Base-by-base conservation (phyloP, 2,329 filamentous ascomycete species). In the Escovopsis sp. region DNA sequence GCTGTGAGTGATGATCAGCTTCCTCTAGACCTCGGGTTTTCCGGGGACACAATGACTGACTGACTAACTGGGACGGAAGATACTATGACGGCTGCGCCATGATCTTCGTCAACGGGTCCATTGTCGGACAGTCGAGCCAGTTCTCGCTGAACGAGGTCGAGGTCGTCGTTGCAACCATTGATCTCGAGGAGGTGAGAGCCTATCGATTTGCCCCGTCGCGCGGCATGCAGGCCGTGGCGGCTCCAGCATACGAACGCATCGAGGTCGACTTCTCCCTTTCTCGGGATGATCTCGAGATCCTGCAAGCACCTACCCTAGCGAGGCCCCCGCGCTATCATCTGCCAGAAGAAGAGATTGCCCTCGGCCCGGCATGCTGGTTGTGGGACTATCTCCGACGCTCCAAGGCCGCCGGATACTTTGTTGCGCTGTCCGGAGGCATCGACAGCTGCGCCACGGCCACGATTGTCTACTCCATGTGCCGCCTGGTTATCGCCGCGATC, bases 111-210 rank as follows among this genome's bases (percentile, higher is more conserved):
- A 79, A 79, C 40, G 76, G 75, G 9, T 62, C 69, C 17, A 66
- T 79, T 15, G 58, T 80, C 1, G 74, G 68, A 2, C 75, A 80
- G 48, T 72, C 67, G 1, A 62, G 63, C 1, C 76, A 80, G 39
- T 80, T 79, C 53, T 71, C 65, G 12, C 49, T 79, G 2, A 39
- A 75, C 72, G 61, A 62, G n/a, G 75, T 81, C 5, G 76, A 81
- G 45, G 73, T 81, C 4, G 56, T 77, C 14, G 70, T 66, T 5
- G 77, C 76, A 3, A 80, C 74, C 0, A 62, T 81, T 6, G 76
- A 81, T 45, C 58, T 82, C 2, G 82, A 88, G 46, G 75, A 83
- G 42, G 79, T 88, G 5, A n/a, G 58, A 63, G 26, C 28, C 19
- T 39, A 36, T 15, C 19, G 23, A 15, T 38, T 29, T 13, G 17